These are phyloP conservation scores for Metarhizium brunneum DNA, from an alignment of 2,329 filamentous ascomycete species.

Conservation along the genomic window DNA sequence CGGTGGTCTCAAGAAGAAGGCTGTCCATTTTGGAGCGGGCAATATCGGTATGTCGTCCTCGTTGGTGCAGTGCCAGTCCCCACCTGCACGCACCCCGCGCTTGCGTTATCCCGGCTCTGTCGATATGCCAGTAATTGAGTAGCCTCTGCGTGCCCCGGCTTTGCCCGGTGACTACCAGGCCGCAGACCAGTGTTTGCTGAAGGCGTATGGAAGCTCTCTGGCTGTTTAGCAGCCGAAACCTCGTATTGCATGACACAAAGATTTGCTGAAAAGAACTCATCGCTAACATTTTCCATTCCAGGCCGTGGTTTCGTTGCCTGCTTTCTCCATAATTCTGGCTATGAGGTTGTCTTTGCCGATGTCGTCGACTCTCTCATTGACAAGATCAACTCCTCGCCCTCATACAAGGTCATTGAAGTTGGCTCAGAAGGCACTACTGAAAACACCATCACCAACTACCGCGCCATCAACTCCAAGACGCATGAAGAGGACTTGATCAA, in stretches of 20 bases:
- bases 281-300: constrained; percentile 12
- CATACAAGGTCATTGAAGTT: constrained; percentile 90
- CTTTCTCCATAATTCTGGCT: constrained; percentile 90
- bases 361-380: constrained; percentile 80
- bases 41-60: constrained; percentile 55
- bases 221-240: no score
- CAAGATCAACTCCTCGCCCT: constrained; percentile 61
- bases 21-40: constrained; percentile 77
- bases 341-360: constrained; percentile 93
- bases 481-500: constrained; percentile 73
- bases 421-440: constrained; percentile 71
- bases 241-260: not conserved
- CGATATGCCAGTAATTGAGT: not conserved
- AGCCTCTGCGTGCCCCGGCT: not conserved
- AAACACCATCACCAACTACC: constrained; percentile 88
- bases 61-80: not conserved
- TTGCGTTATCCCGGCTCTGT: not conserved
- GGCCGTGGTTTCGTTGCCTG: constrained; percentile 77
- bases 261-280: not conserved
- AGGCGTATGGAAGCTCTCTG: no score
- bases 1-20: constrained; percentile 41
- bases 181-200: not conserved
- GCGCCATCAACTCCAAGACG: constrained; percentile 89
- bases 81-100: no score
- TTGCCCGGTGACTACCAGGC: not conserved